phyloP scores from a whole-genome alignment of 108 stramenopile species.

The Cylindrotheca fusiformis region DNA sequence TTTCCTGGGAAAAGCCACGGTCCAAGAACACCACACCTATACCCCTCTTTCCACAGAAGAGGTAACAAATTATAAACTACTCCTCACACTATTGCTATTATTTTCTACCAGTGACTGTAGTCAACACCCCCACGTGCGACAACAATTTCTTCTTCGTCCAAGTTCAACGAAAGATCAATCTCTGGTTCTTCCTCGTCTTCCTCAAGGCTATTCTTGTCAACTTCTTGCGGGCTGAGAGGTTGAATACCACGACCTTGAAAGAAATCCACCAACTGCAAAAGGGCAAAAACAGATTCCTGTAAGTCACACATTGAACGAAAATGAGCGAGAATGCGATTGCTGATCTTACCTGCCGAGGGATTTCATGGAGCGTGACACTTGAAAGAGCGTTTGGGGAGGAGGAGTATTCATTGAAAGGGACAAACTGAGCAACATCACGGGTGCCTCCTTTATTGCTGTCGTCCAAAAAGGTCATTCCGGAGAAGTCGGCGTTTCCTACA shows the following conservation, averaged over 20 bases:
- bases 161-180: constrained; percentile 43
- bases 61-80: too few relatives aligned
- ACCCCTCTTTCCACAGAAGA: too few relatives aligned
- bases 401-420: constrained; percentile 49
- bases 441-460: constrained; percentile 25
- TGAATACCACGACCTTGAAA: constrained; percentile 29
- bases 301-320: too few relatives aligned
- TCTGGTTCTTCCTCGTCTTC: constrained; percentile 35
- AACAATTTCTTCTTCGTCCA: constrained; percentile 42
- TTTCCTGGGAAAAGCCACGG: too few relatives aligned
- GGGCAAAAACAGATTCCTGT: too few relatives aligned
- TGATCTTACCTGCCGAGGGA: constrained; percentile 52
- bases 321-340: too few relatives aligned
- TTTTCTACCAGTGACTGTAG: constrained; percentile 5
- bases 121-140: constrained; percentile 34
- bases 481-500: constrained; percentile 78
- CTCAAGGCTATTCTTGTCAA: constrained; percentile 23
- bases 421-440: constrained; percentile 81
- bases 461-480: constrained; percentile 72
- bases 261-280: constrained; percentile 33
- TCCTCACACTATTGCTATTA: too few relatives aligned
- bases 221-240: constrained; percentile 26
- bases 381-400: constrained; percentile 33
- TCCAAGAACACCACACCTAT: too few relatives aligned
- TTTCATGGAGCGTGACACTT: constrained; percentile 40